Evolutionary conservation across 352 stramenopile species (phyloP).

Genomic region (Phytophthora europaea): DNA sequence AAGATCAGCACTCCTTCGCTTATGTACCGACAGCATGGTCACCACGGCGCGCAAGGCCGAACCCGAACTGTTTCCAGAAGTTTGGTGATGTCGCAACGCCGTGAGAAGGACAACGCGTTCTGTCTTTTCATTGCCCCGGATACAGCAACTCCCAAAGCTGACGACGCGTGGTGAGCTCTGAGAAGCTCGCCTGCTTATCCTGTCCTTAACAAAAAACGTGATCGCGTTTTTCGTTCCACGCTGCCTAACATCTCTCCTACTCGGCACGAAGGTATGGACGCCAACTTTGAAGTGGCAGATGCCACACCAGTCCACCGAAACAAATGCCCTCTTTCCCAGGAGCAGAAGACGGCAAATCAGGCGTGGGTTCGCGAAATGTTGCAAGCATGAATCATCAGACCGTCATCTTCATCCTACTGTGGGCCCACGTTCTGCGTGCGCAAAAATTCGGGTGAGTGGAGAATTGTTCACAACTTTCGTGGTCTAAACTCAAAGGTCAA

Average conservation of each 20-base stretch:
- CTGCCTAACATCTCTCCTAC: constrained; percentile 9
- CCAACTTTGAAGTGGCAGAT: constrained; percentile 6
- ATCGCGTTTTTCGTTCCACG: constrained; percentile 7
- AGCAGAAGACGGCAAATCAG: constrained; percentile 12
- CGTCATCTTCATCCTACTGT: constrained; percentile 8
- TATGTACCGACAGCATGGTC: no score
- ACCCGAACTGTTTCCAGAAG: no score
- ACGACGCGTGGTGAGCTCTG: neutral
- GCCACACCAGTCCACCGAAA: constrained; percentile 7
- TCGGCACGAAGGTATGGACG: neutral
- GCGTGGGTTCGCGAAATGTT: constrained; percentile 13
- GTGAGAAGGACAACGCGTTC: no score
- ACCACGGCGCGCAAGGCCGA: no score
- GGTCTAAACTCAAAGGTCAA: constrained; percentile 1
- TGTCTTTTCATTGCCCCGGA: no score
- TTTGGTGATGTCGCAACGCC: no score
- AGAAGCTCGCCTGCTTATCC: neutral
- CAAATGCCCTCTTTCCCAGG: constrained; percentile 5
- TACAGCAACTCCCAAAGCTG: neutral
- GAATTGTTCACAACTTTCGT: constrained; percentile 21
- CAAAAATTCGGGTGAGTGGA: constrained; percentile 8
- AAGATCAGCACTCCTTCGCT: neutral
- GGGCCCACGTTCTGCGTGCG: constrained; percentile 7
- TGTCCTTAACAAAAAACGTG: neutral
- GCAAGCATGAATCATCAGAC: neutral